Evolutionary conservation across 1,284 basidiomycete genomes (phyloP).

Genomic region (Trichosporon faecale): DNA sequence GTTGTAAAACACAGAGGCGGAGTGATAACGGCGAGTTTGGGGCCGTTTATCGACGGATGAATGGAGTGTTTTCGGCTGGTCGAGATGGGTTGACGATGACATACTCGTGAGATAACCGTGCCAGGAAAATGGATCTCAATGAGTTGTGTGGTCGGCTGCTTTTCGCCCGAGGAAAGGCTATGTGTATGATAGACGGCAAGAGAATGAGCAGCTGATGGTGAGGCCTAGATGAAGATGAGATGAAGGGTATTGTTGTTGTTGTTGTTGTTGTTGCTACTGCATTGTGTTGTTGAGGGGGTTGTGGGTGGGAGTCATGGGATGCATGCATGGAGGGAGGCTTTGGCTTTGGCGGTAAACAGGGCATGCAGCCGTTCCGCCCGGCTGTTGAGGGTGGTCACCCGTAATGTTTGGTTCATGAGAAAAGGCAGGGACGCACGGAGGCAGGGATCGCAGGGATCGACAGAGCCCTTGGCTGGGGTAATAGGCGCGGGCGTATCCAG

Average conservation of each 20-base stretch:
- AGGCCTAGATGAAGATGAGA: background rate
- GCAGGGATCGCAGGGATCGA: background rate
- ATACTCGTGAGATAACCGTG: background rate
- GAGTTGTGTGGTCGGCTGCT: background rate
- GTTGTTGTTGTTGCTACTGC: background rate
- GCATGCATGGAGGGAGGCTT: background rate
- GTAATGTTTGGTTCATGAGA: slow-evolving; percentile 11
- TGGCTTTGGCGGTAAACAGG: background rate
- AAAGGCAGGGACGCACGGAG: background rate
- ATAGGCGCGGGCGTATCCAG: background rate
- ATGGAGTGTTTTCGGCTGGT: background rate
- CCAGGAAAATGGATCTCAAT: background rate
- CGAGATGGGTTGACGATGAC: background rate
- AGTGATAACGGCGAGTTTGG: background rate
- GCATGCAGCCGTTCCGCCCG: background rate
- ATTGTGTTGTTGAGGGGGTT: slow-evolving; percentile 1
- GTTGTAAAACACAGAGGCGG: background rate
- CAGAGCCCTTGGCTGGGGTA: background rate
- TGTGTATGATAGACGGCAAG: background rate
- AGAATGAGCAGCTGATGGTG: background rate
- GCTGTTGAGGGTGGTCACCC: background rate
- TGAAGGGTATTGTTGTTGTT: background rate
- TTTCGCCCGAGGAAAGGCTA: background rate
- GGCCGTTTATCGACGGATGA: background rate
- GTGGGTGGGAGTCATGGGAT: background rate